Evolutionary conservation across 257 asterid genomes (phyloP).

Genomic region (Solanum okadae): DNA sequence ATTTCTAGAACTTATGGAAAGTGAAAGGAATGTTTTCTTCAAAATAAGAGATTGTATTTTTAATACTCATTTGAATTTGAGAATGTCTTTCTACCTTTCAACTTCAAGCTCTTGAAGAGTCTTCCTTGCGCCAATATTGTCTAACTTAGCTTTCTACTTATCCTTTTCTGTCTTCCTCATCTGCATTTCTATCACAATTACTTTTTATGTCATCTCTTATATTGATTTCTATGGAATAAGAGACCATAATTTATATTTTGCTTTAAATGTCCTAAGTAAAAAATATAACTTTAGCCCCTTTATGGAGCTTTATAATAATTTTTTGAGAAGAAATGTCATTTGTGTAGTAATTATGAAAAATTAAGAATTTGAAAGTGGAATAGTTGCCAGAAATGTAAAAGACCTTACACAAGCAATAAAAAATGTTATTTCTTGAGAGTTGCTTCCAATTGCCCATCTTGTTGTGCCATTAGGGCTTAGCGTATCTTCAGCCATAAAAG

Average conservation of each 20-base stretch:
- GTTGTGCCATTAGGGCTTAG: not conserved
- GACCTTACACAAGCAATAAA: not conserved
- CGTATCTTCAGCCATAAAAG: constrained; percentile 1
- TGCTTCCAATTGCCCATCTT: too few relatives aligned
- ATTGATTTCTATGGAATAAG: not conserved
- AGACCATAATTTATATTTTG: too few relatives aligned
- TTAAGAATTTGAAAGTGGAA: not conserved
- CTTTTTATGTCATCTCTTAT: not conserved
- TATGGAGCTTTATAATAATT: not conserved
- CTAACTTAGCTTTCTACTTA: not conserved
- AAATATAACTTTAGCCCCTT: not conserved
- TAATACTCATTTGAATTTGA: not conserved
- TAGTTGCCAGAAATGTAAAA: too few relatives aligned
- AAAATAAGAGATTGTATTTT: not conserved
- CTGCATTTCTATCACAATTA: not conserved
- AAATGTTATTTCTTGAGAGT: not conserved
- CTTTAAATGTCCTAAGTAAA: not conserved
- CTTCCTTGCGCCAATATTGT: not conserved
- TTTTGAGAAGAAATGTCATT: not conserved
- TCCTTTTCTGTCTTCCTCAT: not conserved
- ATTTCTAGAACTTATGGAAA: not conserved
- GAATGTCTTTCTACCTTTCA: not conserved
- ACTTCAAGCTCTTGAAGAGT: not conserved
- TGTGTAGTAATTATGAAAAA: not conserved
- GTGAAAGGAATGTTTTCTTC: not conserved